Percentiles rank a stretch among this genome's conserved stretches.
Conservation (phyloP, 495 filamentous ascomycete genomes). For the Talaromyces nanjingensis region DNA sequence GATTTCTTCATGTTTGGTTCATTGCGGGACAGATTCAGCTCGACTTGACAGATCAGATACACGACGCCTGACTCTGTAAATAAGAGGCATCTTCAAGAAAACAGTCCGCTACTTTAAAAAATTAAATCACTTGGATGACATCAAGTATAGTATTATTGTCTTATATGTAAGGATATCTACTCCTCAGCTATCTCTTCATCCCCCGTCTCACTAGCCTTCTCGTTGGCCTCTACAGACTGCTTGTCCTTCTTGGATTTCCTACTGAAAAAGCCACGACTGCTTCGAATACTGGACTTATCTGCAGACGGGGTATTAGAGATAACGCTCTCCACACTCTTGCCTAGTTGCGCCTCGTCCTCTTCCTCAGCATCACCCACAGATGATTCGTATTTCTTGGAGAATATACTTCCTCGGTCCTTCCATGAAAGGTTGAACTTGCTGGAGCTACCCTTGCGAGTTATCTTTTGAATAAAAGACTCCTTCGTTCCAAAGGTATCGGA, state of each 20-base stretch:
- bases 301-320: constrained; percentile 35
- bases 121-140: background rate
- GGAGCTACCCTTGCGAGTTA: constrained; percentile 72
- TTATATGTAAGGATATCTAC: constrained; percentile 6
- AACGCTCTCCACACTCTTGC: constrained; percentile 42
- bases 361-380: constrained; percentile 40
- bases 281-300: constrained; percentile 36
- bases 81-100: background rate
- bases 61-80: background rate
- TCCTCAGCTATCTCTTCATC: constrained; percentile 40
- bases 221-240: constrained; percentile 37
- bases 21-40: background rate
- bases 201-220: constrained; percentile 39
- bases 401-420: constrained; percentile 55
- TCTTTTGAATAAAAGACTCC: constrained; percentile 61
- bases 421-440: constrained; percentile 71
- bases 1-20: background rate
- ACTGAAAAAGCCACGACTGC: constrained; percentile 44
- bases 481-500: constrained; percentile 53
- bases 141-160: background rate
- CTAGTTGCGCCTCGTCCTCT: constrained; percentile 40
- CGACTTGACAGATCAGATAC: background rate
- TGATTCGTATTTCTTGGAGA: constrained; percentile 56
- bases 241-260: constrained; percentile 43
- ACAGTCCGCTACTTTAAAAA: background rate